Base-by-base conservation (phyloP, 192 early-diverging fungal species). In the Allomyces arbusculus region DNA sequence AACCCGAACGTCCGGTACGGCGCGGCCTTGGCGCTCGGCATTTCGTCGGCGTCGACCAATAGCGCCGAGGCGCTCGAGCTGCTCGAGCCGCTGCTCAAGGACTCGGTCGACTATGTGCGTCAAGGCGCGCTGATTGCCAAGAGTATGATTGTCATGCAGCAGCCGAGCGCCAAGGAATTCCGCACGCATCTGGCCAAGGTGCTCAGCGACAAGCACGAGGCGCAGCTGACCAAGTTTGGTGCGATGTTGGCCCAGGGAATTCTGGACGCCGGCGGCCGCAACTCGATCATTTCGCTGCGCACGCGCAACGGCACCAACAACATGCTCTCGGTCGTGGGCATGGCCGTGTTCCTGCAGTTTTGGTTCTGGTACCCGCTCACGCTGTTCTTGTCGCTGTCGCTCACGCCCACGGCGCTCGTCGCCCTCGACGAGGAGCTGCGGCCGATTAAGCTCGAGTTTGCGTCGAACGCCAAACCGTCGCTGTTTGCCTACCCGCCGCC, bases 311-410 rank as follows among this genome's bases (percentile, higher is more conserved):
- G 91, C 1, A 86, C 92, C 71, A 81, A 86, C 23, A 90, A 91
- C 70, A 94, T 93, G 81, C 82, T 87, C n/a, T 90, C 95, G 23
- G 90, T 96, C 71, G 94, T 92, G n/a, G 96, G 96, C 23, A 94
- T 95, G 86, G 90, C 91, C 11, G 81, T 99, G 33, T 99, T 99
- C 69, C 91, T 92, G 24, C 94, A 99, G 78, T 97, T 95, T 76
- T 99, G 96, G 96, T 94, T 93, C 83, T 99, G 96, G 96, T 97
- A 89, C 79, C 96, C 96, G 44, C 76, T 97, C 70, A 87, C 89
- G 26, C 96, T 97, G 77, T 97, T 99, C 73, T 71, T 99, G 67
- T 82, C 88, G 64, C 82, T 99, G 75, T 79, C 95, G 9, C 95
- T 99, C 71, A 89, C 85, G 45, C 95, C 96, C 7, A 99, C 96